Evolutionary conservation across 2,329 filamentous ascomycete species (phyloP), one percentile per base, ranked within the genome.

Genomic region (Chrysoporthe cubensis): DNA sequence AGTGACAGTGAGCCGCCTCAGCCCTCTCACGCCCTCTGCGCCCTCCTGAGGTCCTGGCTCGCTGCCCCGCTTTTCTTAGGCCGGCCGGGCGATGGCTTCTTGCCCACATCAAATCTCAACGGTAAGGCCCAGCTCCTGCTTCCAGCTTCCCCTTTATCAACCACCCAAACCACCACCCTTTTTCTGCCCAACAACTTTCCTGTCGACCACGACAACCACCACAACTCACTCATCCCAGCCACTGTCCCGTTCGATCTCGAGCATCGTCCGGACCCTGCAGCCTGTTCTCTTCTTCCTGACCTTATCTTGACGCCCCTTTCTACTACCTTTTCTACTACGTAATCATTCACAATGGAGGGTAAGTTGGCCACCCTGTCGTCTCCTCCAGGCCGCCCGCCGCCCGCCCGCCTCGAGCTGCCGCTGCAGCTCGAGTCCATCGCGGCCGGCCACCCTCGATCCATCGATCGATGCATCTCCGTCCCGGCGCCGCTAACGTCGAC

Each of bases 281-380:
- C 57, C 26, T 43, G 21, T 75, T 72, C 65, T 73, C 72, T 72
- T 72, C 72, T 74, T 75, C 73, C 68, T 67, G 52, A 69, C 71
- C 66, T 69, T 72, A 73, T 72, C 68, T 72, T 71, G 72, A 76
- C 48, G 52, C 37, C 64, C 74, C 70, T 74, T 77, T 77, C 73
- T 68, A 69, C 72, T 72, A 71, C 68, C 69, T 56, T 62, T 69
- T 63, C 64, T 67, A 69, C 76, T 76, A 78, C 77, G 72, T 79
- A 82, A 85, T 81, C 81, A 78, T 79, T 80, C 82, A 83, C 79
- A 79, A 87, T 87, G 85, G 85, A 85, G 81, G 83, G 83, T 85
- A 83, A 75, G 82, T 79, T 71, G 72, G 71, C 66, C 70, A 74
- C 74, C 75, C 73, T 74, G 72, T 73, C 74, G 71, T 72, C 69